These are phyloP conservation scores for Amanita thiersii DNA, from an alignment of 768 basidiomycete species.

Conservation along the genomic window DNA sequence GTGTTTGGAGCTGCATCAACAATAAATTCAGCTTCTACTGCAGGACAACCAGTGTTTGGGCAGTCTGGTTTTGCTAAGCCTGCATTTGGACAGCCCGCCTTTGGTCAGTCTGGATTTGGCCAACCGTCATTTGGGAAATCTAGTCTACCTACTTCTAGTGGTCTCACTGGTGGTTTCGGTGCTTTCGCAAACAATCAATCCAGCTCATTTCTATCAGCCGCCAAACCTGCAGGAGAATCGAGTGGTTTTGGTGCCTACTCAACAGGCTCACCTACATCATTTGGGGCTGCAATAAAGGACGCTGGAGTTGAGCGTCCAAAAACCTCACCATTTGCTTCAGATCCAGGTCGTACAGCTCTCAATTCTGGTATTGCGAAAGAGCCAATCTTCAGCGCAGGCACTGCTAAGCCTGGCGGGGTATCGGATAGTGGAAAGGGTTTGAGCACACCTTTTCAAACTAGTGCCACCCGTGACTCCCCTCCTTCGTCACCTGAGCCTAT, in stretches of 20 bases:
- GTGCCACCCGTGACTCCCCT: slow-evolving; percentile 12
- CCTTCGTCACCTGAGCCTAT: slow-evolving; percentile 20
- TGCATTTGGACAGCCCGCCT: slow-evolving; percentile 27
- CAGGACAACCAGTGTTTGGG: slow-evolving; percentile 14
- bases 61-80: slow-evolving; percentile 26
- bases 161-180: slow-evolving; percentile 9
- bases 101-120: slow-evolving; percentile 21
- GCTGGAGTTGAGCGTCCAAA: slow-evolving; percentile 2
- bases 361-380: not conserved
- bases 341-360: not conserved
- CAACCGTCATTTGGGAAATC: slow-evolving; percentile 18
- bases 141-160: slow-evolving; percentile 1
- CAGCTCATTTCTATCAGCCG: slow-evolving; percentile 11
- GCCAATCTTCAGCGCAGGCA: too few species aligned
- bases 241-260: slow-evolving; percentile 16
- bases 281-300: slow-evolving; percentile 3
- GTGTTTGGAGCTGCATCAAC: slow-evolving; percentile 2
- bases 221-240: slow-evolving; percentile 7
- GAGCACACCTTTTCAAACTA: not conserved
- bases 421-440: not conserved
- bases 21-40: not conserved
- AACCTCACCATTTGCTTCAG: slow-evolving; percentile 1
- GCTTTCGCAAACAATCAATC: slow-evolving; percentile 8
- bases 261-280: slow-evolving; percentile 8
- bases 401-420: too few species aligned